Evolutionary conservation across 768 basidiomycete species (phyloP), one percentile per base, ranked within the genome.

Genomic region (Suillus discolor): DNA sequence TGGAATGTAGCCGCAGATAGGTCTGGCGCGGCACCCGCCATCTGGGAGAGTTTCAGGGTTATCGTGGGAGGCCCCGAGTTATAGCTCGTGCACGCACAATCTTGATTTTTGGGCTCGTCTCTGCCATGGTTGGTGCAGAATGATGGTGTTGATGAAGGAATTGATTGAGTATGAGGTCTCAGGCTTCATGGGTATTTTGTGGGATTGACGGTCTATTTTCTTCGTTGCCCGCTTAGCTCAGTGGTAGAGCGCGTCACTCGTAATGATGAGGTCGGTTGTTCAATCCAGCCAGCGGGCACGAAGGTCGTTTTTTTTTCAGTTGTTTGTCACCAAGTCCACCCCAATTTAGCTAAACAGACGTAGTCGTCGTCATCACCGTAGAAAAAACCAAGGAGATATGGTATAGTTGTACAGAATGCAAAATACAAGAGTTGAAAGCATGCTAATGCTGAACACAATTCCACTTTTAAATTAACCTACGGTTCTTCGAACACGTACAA

Each of bases 1-100:
- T 55, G 93, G 79, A 89, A 99, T 2, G 97, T 98, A 7, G 92
- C 96, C 7, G 92, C 88, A 20, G 93, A 92, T 69, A 96, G 82
- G 74, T 96, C 93, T 1, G 89, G 81, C 47, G 89, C 81, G 23
- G 93, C 91, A 63, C 94, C 93, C 70, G 89, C 89, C 78, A 99
- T 85, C 96, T 98, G 59, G 31, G 63, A 23, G 42, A 28, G 55
- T 70, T 73, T 72, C 12, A 20, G 16, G 11, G 20, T 31, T 20
- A 20, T 60, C 20, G 41, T 28, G 25, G 25, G 18, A 60, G 16
- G 18, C 11, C 34, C 31, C 28, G 8, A 55, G 31, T 34, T 34
- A 36, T 12, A 55, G 34, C 18, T 34, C 20, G 31, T 34, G 47
- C 31, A 44, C 65, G 38, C 64, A 74, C 76, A 42, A 78, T 77